A percentile compares a stretch with the other conserved stretches of the same genome.
These are phyloP conservation scores for Fusarium sp. DNA, from an alignment of 2,329 filamentous ascomycete species.

Conservation along the genomic window DNA sequence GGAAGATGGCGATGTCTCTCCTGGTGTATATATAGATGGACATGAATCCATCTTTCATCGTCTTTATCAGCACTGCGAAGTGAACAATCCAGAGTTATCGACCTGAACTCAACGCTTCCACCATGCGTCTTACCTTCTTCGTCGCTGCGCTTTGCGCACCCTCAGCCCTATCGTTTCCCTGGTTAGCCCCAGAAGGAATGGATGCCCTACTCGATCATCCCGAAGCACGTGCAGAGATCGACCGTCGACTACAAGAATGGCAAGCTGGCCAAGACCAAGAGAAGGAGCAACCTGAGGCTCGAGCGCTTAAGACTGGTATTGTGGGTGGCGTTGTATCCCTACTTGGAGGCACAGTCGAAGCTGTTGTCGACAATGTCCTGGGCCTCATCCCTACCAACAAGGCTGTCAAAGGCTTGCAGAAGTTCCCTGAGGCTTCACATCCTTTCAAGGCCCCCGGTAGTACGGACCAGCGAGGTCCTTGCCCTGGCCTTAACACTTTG, in stretches of 20 bases:
- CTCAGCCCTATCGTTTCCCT: constrained; percentile 24
- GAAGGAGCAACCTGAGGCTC: constrained; percentile 6
- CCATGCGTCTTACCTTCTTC: constrained; percentile 18
- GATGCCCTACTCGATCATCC: constrained; percentile 26
- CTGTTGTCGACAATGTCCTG: constrained; percentile 18
- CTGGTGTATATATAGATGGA: neutral
- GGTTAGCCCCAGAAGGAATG: constrained; percentile 21
- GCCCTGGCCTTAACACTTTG: constrained; percentile 27
- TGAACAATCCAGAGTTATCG: neutral
- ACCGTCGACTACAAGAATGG: constrained; percentile 23
- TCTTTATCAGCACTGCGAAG: too few relatives aligned
- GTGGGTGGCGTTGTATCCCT: constrained; percentile 19
- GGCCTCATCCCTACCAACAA: constrained; percentile 33
- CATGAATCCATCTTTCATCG: neutral
- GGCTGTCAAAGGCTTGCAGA: constrained; percentile 28
- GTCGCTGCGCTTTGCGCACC: constrained; percentile 21
- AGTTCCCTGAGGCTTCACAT: constrained; percentile 23
- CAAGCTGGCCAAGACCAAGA: neutral
- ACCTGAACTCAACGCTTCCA: neutral
- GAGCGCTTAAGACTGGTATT: constrained; percentile 8
- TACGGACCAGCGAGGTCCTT: constrained; percentile 33
- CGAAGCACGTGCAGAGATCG: constrained; percentile 26
- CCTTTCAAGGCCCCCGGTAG: constrained; percentile 16
- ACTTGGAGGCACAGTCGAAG: constrained; percentile 27
- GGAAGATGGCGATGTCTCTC: neutral